Evolutionary conservation across 148 eudicot genomes (phyloP).

Genomic region (Arctostaphylos glauca): DNA sequence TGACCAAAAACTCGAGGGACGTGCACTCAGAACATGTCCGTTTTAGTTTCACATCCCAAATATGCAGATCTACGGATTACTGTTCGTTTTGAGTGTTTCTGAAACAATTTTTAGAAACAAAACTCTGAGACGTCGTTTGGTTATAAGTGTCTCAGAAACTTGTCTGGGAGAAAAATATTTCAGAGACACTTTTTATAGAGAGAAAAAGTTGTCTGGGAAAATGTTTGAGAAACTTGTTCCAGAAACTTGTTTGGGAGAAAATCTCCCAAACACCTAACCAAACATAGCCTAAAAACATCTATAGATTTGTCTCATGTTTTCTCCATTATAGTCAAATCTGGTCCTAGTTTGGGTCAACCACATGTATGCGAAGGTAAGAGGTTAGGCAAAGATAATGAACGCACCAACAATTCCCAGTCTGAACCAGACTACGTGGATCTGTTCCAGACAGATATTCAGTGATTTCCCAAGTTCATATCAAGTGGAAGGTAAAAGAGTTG

Average conservation of each 20-base stretch:
- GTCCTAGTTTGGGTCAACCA: neutral
- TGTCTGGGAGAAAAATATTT: no score
- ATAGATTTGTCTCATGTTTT: neutral
- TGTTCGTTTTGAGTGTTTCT: no score
- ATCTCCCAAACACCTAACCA: no score
- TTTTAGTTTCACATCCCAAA: neutral
- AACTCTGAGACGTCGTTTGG: no score
- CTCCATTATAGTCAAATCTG: neutral
- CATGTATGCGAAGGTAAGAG: neutral
- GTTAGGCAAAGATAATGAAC: neutral
- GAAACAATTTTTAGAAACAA: no score
- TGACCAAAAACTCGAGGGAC: neutral
- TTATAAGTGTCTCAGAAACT: no score
- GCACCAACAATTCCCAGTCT: neutral
- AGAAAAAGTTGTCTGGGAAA: no score
- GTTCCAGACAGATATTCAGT: neutral
- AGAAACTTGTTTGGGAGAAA: no score
- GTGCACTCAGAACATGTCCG: neutral
- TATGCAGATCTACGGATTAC: slow-evolving; percentile 3
- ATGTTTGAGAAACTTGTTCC: no score
- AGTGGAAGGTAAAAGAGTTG: slow-evolving; percentile 7
- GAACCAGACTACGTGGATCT: neutral
- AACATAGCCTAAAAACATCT: no score
- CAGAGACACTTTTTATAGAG: no score
- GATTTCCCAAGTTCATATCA: neutral